Evolutionary conservation across 192 early-diverging fungal species (phyloP).

Genomic region (Diversispora epigaea): DNA sequence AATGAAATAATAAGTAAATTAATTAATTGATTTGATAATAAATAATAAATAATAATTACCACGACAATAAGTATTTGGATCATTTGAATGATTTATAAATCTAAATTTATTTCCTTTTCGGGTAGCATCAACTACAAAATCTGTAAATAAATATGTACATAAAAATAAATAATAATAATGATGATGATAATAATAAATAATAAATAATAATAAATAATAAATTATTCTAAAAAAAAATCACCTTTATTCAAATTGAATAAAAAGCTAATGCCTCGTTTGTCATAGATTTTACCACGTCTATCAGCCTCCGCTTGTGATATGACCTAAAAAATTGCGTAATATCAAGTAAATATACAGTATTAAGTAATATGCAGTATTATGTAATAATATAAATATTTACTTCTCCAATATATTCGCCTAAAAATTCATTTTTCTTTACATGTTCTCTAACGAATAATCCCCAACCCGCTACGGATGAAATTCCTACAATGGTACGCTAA

Average conservation of each 20-base stretch:
- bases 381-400: slow-evolving; percentile 1
- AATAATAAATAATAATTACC: slow-evolving; percentile 13
- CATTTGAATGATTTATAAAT: slow-evolving; percentile 31
- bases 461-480: background rate
- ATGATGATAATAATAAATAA: background rate
- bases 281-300: slow-evolving; percentile 31
- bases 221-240: background rate
- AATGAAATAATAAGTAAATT: background rate
- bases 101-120: slow-evolving; percentile 33
- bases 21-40: background rate
- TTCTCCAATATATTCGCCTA: slow-evolving; percentile 31
- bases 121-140: slow-evolving; percentile 28
- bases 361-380: background rate
- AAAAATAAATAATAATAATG: background rate
- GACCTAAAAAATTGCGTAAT: background rate
- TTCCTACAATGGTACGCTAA: slow-evolving; percentile 16
- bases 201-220: background rate
- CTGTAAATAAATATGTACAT: background rate
- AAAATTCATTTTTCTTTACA: slow-evolving; percentile 29
- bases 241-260: slow-evolving; percentile 34
- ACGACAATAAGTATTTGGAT: slow-evolving; percentile 25
- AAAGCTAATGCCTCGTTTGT: slow-evolving; percentile 28
- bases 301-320: slow-evolving; percentile 29
- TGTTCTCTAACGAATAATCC: background rate
- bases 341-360: background rate